Percentiles rank a stretch among this genome's conserved stretches.
Evolutionary conservation across 495 filamentous ascomycete species (phyloP).

Genomic region (Monascus purpureus): DNA sequence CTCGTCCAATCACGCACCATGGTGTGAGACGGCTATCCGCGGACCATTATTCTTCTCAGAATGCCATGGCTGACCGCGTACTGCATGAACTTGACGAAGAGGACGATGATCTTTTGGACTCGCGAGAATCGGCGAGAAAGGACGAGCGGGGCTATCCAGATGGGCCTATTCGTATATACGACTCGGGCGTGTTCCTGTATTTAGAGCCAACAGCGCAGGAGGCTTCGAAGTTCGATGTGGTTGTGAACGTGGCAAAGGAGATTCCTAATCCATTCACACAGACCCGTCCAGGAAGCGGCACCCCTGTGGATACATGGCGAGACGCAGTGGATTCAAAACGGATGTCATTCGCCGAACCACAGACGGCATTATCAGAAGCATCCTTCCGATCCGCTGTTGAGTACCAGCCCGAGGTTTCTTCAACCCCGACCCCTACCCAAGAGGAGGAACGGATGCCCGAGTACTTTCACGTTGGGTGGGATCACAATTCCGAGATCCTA

Average conservation of each 20-base stretch:
- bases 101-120: slow-evolving; percentile 54
- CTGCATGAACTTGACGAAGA: slow-evolving; percentile 50
- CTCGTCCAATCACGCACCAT: slow-evolving; percentile 30
- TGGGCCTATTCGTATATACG: slow-evolving; percentile 84
- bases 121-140: slow-evolving; percentile 48
- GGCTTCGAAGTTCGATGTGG: slow-evolving; percentile 74
- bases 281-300: slow-evolving; percentile 18
- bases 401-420: slow-evolving; percentile 29
- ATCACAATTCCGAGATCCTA: slow-evolving; percentile 93
- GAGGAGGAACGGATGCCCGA: slow-evolving; percentile 68
- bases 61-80: slow-evolving; percentile 10
- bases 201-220: slow-evolving; percentile 79
- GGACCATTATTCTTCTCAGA: slow-evolving; percentile 3
- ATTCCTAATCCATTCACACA: slow-evolving; percentile 71
- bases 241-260: slow-evolving; percentile 92
- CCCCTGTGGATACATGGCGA: slow-evolving; percentile 29
- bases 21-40: slow-evolving; percentile 13
- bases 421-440: slow-evolving; percentile 40
- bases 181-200: slow-evolving; percentile 85
- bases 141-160: slow-evolving; percentile 74
- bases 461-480: slow-evolving; percentile 94
- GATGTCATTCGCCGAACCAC: slow-evolving; percentile 42
- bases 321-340: slow-evolving; percentile 20
- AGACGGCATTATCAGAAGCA: slow-evolving; percentile 52
- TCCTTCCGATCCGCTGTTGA: slow-evolving; percentile 67